Base-by-base conservation (phyloP, 495 filamentous ascomycete species). In the Bryoglossum gracile region DNA sequence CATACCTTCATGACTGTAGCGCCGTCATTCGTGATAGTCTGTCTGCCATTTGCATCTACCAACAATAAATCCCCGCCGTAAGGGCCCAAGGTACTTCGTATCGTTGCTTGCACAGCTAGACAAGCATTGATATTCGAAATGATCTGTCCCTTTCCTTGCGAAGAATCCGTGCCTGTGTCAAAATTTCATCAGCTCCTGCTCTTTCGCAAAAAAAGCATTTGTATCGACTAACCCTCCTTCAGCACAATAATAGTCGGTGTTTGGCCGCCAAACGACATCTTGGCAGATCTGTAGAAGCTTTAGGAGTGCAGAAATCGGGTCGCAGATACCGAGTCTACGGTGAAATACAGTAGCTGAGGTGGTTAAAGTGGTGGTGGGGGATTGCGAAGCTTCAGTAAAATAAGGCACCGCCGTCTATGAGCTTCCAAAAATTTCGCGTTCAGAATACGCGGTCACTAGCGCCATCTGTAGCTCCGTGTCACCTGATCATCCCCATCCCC, bases 71-170 rank as follows among this genome's bases (percentile, higher is more conserved):
- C 92, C 53, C 92, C 92, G 61, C 92, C 92, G 68, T 97, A 98
- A 8, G 92, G 92, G n/a, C 92, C 92, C 36, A 98, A 73, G 11
- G 92, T 98, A 62, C 83, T 86, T 72, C 90, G 87, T 66, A 98
- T 87, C 48, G 92, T 96, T 32, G 85, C 78, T 68, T 98, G 92
- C 26, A 98, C 91, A n/a, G 91, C 90, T 60, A 95, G 74, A 69
- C 92, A 98, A 53, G 91, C 92, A 72, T 95, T 95, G 71, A 98
- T 97, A 68, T 98, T 98, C 44, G 91, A 94, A 62, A 98, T 78
- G 58, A 98, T 86, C 72, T 98, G 92, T 46, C 91, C 90, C 66
- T 91, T 91, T 57, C 92, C 92, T 68, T 98, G 92, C 17, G 92
- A 95, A 51, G 89, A 77, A 70, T 98, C 92, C 68, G 92, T 98